Evolutionary conservation across 352 stramenopile species (phyloP).

Genomic region (Phytophthora foliorum): DNA sequence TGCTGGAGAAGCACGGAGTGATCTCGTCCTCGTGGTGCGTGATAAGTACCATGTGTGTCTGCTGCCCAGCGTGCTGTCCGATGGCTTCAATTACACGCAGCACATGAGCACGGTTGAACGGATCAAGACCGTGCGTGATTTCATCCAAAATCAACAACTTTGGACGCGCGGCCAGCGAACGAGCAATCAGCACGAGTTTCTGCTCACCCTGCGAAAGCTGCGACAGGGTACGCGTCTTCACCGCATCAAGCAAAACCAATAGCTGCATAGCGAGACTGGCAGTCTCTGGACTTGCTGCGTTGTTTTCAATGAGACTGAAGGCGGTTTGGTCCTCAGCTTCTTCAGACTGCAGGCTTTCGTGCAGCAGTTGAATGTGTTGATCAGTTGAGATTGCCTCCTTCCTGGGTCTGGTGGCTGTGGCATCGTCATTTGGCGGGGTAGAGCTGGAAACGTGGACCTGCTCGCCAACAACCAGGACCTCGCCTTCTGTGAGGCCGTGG

Average conservation of each 20-base stretch:
- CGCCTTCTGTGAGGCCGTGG: conserved; percentile 55
- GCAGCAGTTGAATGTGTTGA: conserved; percentile 85
- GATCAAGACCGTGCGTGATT: conserved; percentile 93
- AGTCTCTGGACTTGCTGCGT: conserved; percentile 43
- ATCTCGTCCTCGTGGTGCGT: conserved; percentile 95
- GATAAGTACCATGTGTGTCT: conserved; percentile 89
- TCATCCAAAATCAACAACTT: conserved; percentile 93
- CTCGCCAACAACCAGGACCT: conserved; percentile 51
- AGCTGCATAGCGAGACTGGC: conserved; percentile 47
- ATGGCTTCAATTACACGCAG: conserved; percentile 85
- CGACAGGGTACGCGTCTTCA: conserved; percentile 60
- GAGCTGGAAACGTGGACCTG: conserved; percentile 16
- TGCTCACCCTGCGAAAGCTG: conserved; percentile 93
- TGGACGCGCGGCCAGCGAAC: conserved; percentile 76
- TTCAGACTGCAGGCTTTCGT: conserved; percentile 44
- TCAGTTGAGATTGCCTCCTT: conserved; percentile 92
- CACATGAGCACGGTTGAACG: conserved; percentile 81
- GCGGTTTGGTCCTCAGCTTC: conserved; percentile 30
- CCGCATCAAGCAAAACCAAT: conserved; percentile 42
- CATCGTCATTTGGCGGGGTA: not conserved
- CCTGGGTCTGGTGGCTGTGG: conserved; percentile 5
- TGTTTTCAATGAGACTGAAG: conserved; percentile 56
- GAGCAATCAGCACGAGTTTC: conserved; percentile 92
- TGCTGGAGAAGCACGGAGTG: conserved; percentile 76
- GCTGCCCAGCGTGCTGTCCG: conserved; percentile 48